Base-by-base conservation (phyloP, 352 stramenopile species). In the Pythium phragmitis region DNA sequence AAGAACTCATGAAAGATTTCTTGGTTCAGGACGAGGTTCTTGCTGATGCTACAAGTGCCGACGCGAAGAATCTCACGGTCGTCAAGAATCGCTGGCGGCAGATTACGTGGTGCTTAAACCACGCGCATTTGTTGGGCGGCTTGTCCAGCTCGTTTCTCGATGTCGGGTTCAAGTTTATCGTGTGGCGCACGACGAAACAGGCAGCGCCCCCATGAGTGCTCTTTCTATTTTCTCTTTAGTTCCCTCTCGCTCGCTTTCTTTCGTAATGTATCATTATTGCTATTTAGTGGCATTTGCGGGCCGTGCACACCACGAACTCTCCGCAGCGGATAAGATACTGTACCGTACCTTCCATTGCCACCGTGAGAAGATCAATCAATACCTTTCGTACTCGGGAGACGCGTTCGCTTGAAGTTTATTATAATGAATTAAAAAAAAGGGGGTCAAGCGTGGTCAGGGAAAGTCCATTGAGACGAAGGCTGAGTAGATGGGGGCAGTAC, bases 1-100 rank as follows among this genome's bases (percentile, higher is more conserved):
- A 88, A 45, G 68, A 74, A 30, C 76, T 76, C 54, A 89, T 92
- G 80, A 72, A 80, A 37, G 62, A 88, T 56, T 87, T 85, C 47
- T 45, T 85, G 16, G 76, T 92, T 23, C 13, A 64, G 26, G 83
- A 92, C 50, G 36, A 51, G 9, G 63, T 87, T 11, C 72, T 88
- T 2, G 6, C 26, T 7, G 0, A 13, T 2, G 42, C n/a, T 1
- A 52, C 37, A 8, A 33, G 19, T 8, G 26, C 41, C 7, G 16
- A 28, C 14, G 7, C 43, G 50, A 56, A 55, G 8, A 59, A 59
- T 23, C 55, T 90, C 7, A 63, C 74, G 5, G 23, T 62, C 0
- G 71, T 81, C 12, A 50, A 70, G 28, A 55, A 60, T 56, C 68
- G 74, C 17, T 90, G 81, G 81, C 54, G 69, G n/a, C 81, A 79